Evolutionary conservation across 352 stramenopile species (phyloP), one percentile per base, ranked within the genome.

Genomic region (Globisporangium lucens): DNA sequence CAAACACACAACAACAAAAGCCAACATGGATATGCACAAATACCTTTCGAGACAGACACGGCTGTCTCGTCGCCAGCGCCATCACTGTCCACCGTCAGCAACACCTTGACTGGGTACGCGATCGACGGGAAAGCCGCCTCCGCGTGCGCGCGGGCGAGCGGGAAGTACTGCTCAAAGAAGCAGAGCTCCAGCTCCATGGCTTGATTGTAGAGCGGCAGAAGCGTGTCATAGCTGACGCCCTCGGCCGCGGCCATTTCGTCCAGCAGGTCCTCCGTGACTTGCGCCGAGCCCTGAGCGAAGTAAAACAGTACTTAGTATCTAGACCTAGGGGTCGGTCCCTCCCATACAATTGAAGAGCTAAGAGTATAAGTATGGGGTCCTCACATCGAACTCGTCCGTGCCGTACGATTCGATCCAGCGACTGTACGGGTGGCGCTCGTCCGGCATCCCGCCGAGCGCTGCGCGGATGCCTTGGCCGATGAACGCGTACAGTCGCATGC

Each of bases 141-240:
- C 1, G 69, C 24, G 35, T 68, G 36, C 13, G 75, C 74, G 5
- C 67, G 61, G 10, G 53, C 52, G 20, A 79, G 52, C 8, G 76
- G 73, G 59, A 80, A 85, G 51, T 75, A 80, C 65, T 75, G 68
- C 22, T 89, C 78, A 36, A 86, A 89, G 75, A 89, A 89, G 47
- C 69, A 56, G 15, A 85, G 69, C 65, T 89, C 80, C 6, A 89
- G 75, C 53, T 80, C 65, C 78, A 89, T 87, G 7, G 78, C 80
- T 13, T 49, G 52, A 57, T 82, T 77, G 78, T 89, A 89, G 12
- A 81, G 70, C 27, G 70, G 60, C 52, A 65, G n/a, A 12, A 89
- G 67, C 35, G 65, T 71, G 35, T 73, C 69, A 22, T 65, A 70
- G 4, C 53, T 33, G 5, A 78, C 53, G 10, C 58, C 33, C 46